phyloP scores from a whole-genome alignment of 208 protist genomes.

The Trypanosoma theileri region DNA sequence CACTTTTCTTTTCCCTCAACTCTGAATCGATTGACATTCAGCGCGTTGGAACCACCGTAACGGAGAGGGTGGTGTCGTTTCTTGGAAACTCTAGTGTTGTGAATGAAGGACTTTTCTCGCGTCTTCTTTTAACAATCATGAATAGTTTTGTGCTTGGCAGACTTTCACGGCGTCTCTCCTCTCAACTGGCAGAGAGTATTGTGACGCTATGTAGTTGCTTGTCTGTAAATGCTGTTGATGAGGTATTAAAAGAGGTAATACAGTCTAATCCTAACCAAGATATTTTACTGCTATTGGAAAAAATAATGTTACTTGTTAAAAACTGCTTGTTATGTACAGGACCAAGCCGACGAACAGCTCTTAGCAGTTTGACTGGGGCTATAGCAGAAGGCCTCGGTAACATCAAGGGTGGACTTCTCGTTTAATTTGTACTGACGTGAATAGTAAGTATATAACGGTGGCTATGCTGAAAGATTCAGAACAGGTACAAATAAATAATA shows the following conservation, averaged over 20 bases:
- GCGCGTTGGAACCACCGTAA: slow-evolving; percentile 59
- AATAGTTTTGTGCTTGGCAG: slow-evolving; percentile 26
- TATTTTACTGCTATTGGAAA: not conserved
- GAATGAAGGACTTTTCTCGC: slow-evolving; percentile 20
- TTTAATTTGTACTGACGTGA: slow-evolving; percentile 1
- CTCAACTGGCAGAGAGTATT: slow-evolving; percentile 24
- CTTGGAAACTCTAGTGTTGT: slow-evolving; percentile 23
- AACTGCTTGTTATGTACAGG: slow-evolving; percentile 8
- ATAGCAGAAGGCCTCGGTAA: slow-evolving; percentile 24
- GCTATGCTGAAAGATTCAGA: not conserved
- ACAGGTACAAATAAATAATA: not conserved
- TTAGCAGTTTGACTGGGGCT: slow-evolving; percentile 7
- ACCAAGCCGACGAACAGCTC: not conserved
- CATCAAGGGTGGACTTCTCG: slow-evolving; percentile 17
- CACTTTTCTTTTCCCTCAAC: slow-evolving; percentile 69
- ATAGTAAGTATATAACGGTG: not conserved
- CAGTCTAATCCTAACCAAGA: not conserved
- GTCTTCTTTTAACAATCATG: slow-evolving; percentile 30
- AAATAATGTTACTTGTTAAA: slow-evolving; percentile 4
- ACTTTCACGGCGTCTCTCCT: slow-evolving; percentile 26
- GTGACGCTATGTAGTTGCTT: slow-evolving; percentile 24
- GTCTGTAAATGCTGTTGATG: slow-evolving; percentile 13
- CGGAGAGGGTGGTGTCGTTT: slow-evolving; percentile 43
- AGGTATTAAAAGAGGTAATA: slow-evolving; percentile 3
- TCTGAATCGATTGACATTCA: slow-evolving; percentile 50